Conservation (phyloP, 75 land plant genomes). For the Picea glauca region DNA sequence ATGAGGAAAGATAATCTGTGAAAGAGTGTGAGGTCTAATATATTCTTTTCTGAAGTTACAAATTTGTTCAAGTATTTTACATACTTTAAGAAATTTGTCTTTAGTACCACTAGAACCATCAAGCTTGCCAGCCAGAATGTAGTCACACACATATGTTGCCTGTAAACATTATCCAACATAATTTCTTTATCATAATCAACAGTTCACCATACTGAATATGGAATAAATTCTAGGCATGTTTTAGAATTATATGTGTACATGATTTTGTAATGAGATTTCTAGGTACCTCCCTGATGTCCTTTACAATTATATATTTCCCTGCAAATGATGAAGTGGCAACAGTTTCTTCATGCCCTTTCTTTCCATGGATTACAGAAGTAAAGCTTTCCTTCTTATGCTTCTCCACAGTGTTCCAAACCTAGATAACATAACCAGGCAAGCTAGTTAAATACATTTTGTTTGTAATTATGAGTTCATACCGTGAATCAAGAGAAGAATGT, state of each 20-base stretch:
- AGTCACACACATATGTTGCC: constrained; percentile 94
- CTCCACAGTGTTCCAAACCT: constrained; percentile 97
- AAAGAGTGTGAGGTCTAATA: constrained; percentile 2
- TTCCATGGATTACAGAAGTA: constrained; percentile 95
- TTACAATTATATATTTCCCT: constrained; percentile 73
- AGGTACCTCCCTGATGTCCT: constrained; percentile 81
- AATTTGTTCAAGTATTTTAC: neutral
- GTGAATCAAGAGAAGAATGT: neutral
- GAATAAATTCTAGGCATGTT: too few relatives aligned
- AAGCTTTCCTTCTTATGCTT: constrained; percentile 92
- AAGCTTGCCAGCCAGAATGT: constrained; percentile 81
- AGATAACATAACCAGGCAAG: neutral
- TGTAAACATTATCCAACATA: constrained; percentile 16
- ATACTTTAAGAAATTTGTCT: constrained; percentile 77
- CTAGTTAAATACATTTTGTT: neutral
- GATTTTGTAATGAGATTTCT: neutral
- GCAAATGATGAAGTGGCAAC: constrained; percentile 96
- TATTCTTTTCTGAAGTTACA: constrained; percentile 1
- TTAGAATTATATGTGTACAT: neutral
- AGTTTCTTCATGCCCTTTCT: constrained; percentile 93
- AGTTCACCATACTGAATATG: neutral
- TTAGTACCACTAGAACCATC: constrained; percentile 94
- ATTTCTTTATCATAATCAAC: neutral
- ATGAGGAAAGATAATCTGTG: constrained; percentile 4
- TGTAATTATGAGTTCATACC: neutral